A percentile compares a stretch with the other conserved stretches of the same genome.
Conservation (phyloP, 306 rosid species). For the Purshia tridentata region DNA sequence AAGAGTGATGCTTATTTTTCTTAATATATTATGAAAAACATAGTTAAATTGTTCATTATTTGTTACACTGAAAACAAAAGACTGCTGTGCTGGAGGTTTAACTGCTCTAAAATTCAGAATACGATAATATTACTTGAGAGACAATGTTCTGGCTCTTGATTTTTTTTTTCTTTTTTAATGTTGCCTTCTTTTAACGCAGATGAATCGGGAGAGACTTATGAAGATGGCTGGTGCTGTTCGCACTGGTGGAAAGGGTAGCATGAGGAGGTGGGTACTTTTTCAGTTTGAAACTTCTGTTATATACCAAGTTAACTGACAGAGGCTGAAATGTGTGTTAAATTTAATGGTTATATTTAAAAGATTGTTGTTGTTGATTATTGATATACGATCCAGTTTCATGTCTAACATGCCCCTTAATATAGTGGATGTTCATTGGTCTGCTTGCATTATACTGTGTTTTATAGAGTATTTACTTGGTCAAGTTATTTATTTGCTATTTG, state of each 20-base stretch:
- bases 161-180: background rate
- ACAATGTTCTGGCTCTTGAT: too few species aligned
- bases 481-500: background rate
- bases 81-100: background rate
- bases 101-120: background rate
- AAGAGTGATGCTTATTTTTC: background rate
- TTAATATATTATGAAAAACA: background rate
- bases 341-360: too few species aligned
- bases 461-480: too few species aligned
- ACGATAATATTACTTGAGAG: background rate
- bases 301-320: background rate
- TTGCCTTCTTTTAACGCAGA: constrained; percentile 35
- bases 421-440: background rate
- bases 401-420: background rate
- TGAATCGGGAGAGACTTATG: constrained; percentile 76
- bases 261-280: constrained; percentile 61
- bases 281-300: background rate
- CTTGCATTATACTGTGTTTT: background rate
- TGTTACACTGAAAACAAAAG: background rate
- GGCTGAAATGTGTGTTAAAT: too few species aligned
- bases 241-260: constrained; percentile 94
- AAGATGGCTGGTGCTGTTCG: constrained; percentile 97
- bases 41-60: background rate
- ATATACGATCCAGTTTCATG: too few species aligned
- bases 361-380: too few species aligned